Evolutionary conservation across 768 basidiomycete genomes (phyloP), one percentile per base, ranked within the genome.

Genomic region (Hirschioporus abietinus): DNA sequence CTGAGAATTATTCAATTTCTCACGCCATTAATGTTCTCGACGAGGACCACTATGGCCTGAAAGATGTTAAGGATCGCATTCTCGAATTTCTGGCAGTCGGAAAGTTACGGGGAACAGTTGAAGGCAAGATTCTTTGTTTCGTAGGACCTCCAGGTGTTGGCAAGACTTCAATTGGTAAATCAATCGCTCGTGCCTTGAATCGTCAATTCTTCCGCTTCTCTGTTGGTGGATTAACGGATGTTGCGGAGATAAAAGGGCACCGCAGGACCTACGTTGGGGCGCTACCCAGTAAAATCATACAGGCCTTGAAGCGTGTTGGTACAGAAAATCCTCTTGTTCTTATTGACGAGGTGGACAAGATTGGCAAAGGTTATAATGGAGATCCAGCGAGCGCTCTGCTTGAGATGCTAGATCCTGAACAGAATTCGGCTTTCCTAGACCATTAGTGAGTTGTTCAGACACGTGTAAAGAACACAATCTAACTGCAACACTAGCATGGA

Each of bases 181-280:
- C 90, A 1, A 97, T 99, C 63, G 90, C 97, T 0, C 85, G 95
- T 18, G 96, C 96, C 3, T 81, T 99, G 25, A 88, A 90, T 27
- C 79, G 96, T 67, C 89, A 94, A 75, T 99, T 99, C 80, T 99
- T 96, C 86, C 85, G 95, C 62, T 97, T 99, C 79, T 94, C 92
- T 9, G 96, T 99, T 4, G 96, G 97, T 69, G 96, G 97, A 17
- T 77, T 99, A 74, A 94, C 94, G 61, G 97, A 99, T 75, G 95
- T 99, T 0, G 97, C 97, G 65, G 97, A 99, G 83, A 98, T 99
- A 74, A 99, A 99, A 79, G 97, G 97, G 0, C 97, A 99, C 74
- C 80, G 97, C 72, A 81, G 97, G 75, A 99, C 96, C n/a, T 99
- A 97, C 74, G 93, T 96, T 64, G 93, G 92, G 64, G 95, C 95